Percentiles rank a stretch among this genome's conserved stretches.
phyloP scores from a whole-genome alignment of 1,284 basidiomycete genomes.

The Fomitopsis pinicola region DNA sequence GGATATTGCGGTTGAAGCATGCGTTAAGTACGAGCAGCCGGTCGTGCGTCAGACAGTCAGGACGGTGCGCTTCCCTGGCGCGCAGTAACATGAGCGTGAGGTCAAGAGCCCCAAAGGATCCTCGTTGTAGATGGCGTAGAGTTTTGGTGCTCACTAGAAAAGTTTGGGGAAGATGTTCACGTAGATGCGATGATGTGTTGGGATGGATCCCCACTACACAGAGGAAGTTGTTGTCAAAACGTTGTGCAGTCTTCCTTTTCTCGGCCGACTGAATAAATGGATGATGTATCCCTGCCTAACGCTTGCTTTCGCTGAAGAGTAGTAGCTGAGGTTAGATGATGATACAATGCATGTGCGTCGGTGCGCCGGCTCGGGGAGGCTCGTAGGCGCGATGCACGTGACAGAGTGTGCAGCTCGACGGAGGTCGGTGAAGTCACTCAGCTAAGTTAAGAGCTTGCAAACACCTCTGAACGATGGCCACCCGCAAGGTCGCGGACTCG shows the following conservation, averaged over 20 bases:
- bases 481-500: conserved; percentile 74
- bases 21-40: background rate
- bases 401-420: background rate
- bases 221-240: too few species aligned
- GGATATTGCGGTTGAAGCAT: background rate
- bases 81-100: conserved; percentile 35
- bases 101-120: conserved; percentile 9
- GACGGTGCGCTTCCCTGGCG: conserved; percentile 25
- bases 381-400: background rate
- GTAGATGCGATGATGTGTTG: too few species aligned
- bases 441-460: background rate
- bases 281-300: too few species aligned
- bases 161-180: too few species aligned
- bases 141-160: too few species aligned
- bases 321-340: too few species aligned
- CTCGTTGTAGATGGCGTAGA: background rate
- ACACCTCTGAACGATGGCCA: conserved; percentile 46
- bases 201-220: too few species aligned
- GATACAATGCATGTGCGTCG: too few species aligned
- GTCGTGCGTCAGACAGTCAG: conserved; percentile 1
- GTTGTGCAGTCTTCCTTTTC: too few species aligned
- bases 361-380: too few species aligned
- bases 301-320: too few species aligned
- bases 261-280: too few species aligned
- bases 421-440: background rate